Conservation (phyloP, 441 rosid species). For the Bruguiera hainesii region DNA sequence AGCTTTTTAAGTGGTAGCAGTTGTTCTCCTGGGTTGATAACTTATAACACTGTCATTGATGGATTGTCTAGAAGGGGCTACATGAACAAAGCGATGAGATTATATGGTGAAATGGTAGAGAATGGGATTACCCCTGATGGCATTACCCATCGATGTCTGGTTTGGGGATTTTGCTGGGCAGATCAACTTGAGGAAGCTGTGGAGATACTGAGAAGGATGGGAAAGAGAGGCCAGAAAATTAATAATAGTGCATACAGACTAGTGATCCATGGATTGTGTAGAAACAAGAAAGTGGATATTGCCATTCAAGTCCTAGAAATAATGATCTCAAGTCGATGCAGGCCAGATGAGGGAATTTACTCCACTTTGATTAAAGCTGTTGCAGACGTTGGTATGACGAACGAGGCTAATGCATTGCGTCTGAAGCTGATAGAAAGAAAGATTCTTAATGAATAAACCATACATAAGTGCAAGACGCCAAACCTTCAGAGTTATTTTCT, state of each 20-base stretch:
- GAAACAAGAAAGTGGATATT: constrained; percentile 47
- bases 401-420: constrained; percentile 54
- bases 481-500: not conserved
- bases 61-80: constrained; percentile 48
- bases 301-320: constrained; percentile 68
- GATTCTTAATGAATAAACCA: constrained; percentile 28
- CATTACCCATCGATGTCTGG: constrained; percentile 59
- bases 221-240: constrained; percentile 42
- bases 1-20: constrained; percentile 36
- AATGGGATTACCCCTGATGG: constrained; percentile 64
- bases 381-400: constrained; percentile 63
- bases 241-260: constrained; percentile 45
- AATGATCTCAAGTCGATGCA: constrained; percentile 52
- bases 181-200: constrained; percentile 51
- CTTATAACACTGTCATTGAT: constrained; percentile 70
- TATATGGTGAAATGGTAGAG: constrained; percentile 53
- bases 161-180: constrained; percentile 62
- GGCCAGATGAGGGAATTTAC: constrained; percentile 47
- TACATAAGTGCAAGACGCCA: not conserved
- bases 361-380: constrained; percentile 43
- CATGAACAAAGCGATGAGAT: constrained; percentile 47
- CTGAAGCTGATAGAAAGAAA: constrained; percentile 46
- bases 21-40: constrained; percentile 62
- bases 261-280: constrained; percentile 58
- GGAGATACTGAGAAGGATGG: constrained; percentile 53